These are phyloP conservation scores for Tetrahymena malaccensis DNA, from an alignment of 73 alveolate species.

Conservation along the genomic window DNA sequence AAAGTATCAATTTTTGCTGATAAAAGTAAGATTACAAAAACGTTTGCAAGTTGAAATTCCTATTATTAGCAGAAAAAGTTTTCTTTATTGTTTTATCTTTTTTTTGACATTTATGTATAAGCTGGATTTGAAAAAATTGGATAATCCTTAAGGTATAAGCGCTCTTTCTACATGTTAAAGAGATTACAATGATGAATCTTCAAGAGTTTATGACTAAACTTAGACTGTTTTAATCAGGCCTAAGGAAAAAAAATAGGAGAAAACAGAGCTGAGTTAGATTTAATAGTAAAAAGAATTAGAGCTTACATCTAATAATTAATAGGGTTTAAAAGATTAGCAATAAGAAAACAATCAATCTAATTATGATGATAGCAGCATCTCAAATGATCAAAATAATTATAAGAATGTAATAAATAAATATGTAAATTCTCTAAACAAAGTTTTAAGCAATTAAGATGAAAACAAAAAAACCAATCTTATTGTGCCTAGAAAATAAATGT, in stretches of 20 bases:
- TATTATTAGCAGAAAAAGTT: neutral
- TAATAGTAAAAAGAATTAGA: neutral
- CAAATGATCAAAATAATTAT: neutral
- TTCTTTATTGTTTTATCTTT: neutral
- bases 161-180: neutral
- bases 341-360: neutral
- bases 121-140: neutral
- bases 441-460: neutral
- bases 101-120: neutral
- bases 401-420: neutral
- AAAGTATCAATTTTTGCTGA: neutral
- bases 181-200: neutral
- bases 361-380: neutral
- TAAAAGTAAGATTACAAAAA: neutral
- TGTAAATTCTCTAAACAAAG: neutral
- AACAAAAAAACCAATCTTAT: neutral
- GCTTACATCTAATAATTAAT: neutral
- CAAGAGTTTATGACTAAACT: neutral
- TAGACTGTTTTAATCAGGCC: neutral
- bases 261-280: neutral
- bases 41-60: no score
- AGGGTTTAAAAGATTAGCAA: neutral
- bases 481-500: neutral
- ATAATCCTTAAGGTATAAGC: neutral
- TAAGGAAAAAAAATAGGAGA: neutral